These are phyloP conservation scores for Candida boleticola DNA, from an alignment of 805 yeast species.

Conservation along the genomic window DNA sequence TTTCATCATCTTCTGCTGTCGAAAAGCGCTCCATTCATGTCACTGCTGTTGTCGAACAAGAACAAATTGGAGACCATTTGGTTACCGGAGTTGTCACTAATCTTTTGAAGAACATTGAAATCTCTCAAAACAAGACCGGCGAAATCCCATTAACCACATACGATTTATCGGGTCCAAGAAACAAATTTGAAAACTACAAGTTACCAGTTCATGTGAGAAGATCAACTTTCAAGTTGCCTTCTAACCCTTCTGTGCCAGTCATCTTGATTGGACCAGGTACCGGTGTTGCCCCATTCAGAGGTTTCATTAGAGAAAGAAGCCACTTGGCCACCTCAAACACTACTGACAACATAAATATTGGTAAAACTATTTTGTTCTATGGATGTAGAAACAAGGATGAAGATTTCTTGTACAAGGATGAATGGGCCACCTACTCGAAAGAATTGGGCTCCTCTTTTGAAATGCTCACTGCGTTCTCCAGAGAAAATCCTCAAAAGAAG, in stretches of 20 bases:
- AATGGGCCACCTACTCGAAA: constrained; percentile 78
- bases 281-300: constrained; percentile 98
- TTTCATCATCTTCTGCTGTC: constrained; percentile 80
- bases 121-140: constrained; percentile 46
- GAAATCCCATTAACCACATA: constrained; percentile 53
- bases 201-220: constrained; percentile 92
- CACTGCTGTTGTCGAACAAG: constrained; percentile 90
- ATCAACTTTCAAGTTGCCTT: constrained; percentile 90
- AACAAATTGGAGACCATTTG: constrained; percentile 24
- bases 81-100: constrained; percentile 90
- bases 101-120: constrained; percentile 69
- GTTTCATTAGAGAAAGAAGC: constrained; percentile 87
- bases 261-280: constrained; percentile 98
- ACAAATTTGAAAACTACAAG: constrained; percentile 48
- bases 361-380: constrained; percentile 74
- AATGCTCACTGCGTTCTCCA: constrained; percentile 81
- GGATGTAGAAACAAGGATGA: constrained; percentile 81
- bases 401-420: constrained; percentile 84
- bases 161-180: constrained; percentile 83
- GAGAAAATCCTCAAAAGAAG: constrained; percentile 55
- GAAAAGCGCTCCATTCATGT: constrained; percentile 76
- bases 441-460: constrained; percentile 61
- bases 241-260: constrained; percentile 77
- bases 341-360: constrained; percentile 39
- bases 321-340: constrained; percentile 35